Conservation (phyloP, 2,329 filamentous ascomycete species). For the Thielaviopsis euricoi region DNA sequence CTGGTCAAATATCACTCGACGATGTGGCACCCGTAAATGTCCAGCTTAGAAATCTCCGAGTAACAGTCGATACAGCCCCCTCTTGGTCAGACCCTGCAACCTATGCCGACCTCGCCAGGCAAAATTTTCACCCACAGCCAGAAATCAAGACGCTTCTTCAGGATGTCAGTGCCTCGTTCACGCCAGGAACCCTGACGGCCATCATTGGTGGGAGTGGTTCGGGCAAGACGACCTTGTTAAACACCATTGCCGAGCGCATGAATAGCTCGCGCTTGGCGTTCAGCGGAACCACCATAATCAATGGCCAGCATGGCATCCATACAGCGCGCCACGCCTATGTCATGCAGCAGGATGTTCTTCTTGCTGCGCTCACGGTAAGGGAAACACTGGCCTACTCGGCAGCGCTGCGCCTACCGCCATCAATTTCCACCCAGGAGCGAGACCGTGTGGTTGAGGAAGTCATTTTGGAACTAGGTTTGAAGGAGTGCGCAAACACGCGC, state of each 20-base stretch:
- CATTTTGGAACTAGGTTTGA: constrained; percentile 57
- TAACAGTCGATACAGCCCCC: constrained; percentile 42
- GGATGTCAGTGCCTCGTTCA: constrained; percentile 46
- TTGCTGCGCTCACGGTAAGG: constrained; percentile 57
- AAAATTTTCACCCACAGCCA: constrained; percentile 22
- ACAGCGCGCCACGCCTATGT: constrained; percentile 50
- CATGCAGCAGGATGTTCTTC: constrained; percentile 59
- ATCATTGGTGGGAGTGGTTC: constrained; percentile 62
- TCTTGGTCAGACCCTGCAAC: constrained; percentile 32
- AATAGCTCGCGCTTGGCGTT: constrained; percentile 34
- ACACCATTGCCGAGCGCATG: constrained; percentile 54
- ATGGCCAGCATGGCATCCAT: constrained; percentile 35
- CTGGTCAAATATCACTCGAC: constrained; percentile 23
- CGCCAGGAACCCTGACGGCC: constrained; percentile 51
- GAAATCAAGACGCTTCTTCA: constrained; percentile 39
- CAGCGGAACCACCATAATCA: constrained; percentile 43
- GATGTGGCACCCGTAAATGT: constrained; percentile 41
- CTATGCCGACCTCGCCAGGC: constrained; percentile 25
- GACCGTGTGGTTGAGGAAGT: constrained; percentile 55
- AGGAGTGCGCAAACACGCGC: constrained; percentile 59
- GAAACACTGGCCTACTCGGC: constrained; percentile 62
- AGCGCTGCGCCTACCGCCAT: constrained; percentile 49
- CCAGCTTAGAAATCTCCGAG: constrained; percentile 34
- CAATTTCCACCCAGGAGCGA: constrained; percentile 41
- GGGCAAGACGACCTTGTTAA: constrained; percentile 57